These are phyloP conservation scores for Rhododendron mucronatum DNA, from an alignment of 148 eudicot species.

Conservation along the genomic window DNA sequence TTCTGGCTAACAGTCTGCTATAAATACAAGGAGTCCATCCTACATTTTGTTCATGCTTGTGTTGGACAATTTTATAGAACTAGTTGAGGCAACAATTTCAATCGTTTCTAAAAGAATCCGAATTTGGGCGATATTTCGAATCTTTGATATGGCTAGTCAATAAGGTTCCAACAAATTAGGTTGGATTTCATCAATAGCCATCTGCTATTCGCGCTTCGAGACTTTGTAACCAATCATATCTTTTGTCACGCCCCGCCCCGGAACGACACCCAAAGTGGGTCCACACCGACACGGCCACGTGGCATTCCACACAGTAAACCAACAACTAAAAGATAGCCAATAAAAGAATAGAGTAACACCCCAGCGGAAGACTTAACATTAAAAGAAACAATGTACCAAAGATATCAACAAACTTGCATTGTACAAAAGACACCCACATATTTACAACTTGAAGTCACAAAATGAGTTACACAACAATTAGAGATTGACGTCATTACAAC, in stretches of 20 bases:
- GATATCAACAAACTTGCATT: too few species aligned
- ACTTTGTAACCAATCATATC: not conserved
- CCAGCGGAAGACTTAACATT: too few species aligned
- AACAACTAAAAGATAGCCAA: too few species aligned
- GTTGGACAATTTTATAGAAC: not conserved
- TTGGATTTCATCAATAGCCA: not conserved
- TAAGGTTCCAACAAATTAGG: not conserved
- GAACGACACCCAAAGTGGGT: too few species aligned
- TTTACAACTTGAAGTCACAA: too few species aligned
- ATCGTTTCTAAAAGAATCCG: not conserved
- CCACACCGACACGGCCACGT: too few species aligned
- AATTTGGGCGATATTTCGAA: not conserved
- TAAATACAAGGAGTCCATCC: not conserved
- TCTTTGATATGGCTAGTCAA: not conserved
- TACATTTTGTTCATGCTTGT: not conserved
- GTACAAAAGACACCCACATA: too few species aligned
- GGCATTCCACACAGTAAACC: too few species aligned
- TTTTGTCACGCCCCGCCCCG: not conserved
- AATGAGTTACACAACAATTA: too few species aligned
- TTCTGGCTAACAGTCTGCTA: not conserved
- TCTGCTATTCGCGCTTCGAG: not conserved
- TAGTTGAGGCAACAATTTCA: not conserved
- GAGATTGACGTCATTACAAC: too few species aligned
- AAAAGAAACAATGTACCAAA: too few species aligned
- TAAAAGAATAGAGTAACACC: too few species aligned